phyloP scores from a whole-genome alignment of 2,329 filamentous ascomycete genomes.

The Neonectria hederae region DNA sequence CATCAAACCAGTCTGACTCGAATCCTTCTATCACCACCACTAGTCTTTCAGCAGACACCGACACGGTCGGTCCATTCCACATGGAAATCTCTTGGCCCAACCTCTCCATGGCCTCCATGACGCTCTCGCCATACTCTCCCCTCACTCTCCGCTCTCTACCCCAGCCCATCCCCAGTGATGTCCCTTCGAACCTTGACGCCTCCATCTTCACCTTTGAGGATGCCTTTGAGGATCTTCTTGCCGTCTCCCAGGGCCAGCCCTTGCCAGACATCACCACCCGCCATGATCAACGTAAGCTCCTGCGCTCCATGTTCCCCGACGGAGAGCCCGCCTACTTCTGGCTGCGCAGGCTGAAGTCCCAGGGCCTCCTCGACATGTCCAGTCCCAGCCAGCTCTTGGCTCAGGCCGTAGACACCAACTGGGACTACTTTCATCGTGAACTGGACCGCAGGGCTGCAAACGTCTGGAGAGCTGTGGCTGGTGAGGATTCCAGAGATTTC shows the following conservation, averaged over 20 bases:
- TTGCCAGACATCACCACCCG: slow-evolving; percentile 53
- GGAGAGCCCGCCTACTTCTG: slow-evolving; percentile 56
- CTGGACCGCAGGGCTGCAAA: slow-evolving; percentile 43
- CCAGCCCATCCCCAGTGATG: slow-evolving; percentile 58
- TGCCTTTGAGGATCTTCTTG: slow-evolving; percentile 66
- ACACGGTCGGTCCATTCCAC: slow-evolving; percentile 34
- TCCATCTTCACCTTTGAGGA: slow-evolving; percentile 62
- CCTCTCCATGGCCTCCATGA: slow-evolving; percentile 36
- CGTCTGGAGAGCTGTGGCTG: slow-evolving; percentile 39
- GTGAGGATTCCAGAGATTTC: slow-evolving; percentile 23
- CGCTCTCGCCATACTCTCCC: slow-evolving; percentile 45
- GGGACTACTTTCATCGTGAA: slow-evolving; percentile 45
- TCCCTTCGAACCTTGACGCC: slow-evolving; percentile 49
- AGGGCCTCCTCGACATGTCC: slow-evolving; percentile 50
- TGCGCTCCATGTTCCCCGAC: slow-evolving; percentile 51
- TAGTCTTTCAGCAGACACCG: background rate
- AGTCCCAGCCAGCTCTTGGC: slow-evolving; percentile 28
- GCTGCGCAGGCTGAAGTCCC: slow-evolving; percentile 50
- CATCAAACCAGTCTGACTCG: slow-evolving; percentile 2
- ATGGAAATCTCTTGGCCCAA: slow-evolving; percentile 31
- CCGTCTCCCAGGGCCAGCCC: slow-evolving; percentile 53
- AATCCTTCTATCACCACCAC: slow-evolving; percentile 8
- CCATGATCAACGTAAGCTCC: slow-evolving; percentile 49
- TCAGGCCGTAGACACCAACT: slow-evolving; percentile 35
- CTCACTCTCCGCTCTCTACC: slow-evolving; percentile 53